A percentile compares a stretch with the other conserved stretches of the same genome.
Evolutionary conservation across 2,329 filamentous ascomycete genomes (phyloP).

Genomic region (Xylariales sp.): DNA sequence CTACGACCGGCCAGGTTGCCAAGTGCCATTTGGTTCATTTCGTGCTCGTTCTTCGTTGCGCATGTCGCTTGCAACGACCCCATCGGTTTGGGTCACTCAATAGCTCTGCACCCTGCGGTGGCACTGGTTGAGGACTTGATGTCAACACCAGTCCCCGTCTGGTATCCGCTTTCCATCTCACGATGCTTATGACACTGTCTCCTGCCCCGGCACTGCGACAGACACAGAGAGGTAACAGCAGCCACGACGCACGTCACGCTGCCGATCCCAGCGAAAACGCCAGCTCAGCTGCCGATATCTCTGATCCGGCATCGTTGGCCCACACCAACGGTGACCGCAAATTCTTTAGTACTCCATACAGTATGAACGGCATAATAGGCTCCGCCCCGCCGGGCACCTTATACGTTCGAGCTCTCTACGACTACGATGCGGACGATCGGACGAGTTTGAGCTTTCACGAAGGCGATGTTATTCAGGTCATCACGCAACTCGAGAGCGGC

Average conservation of each 20-base stretch:
- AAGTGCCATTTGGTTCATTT: too few species aligned
- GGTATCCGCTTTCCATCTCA: constrained; percentile 28
- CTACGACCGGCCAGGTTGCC: too few species aligned
- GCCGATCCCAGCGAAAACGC: constrained; percentile 10
- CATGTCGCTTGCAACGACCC: too few species aligned
- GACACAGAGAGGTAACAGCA: constrained; percentile 33
- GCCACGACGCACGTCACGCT: constrained; percentile 28
- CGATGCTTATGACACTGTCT: constrained; percentile 52
- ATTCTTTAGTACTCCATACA: constrained; percentile 19
- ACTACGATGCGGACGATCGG: constrained; percentile 95
- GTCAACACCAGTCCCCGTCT: constrained; percentile 12
- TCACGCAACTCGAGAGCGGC: constrained; percentile 94
- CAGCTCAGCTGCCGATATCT: constrained; percentile 25
- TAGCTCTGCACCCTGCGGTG: too few species aligned
- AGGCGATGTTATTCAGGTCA: constrained; percentile 96
- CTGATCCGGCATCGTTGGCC: constrained; percentile 26
- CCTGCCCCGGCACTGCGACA: constrained; percentile 40
- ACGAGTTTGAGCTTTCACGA: constrained; percentile 96
- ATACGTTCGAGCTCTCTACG: constrained; percentile 93
- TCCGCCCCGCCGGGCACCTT: constrained; percentile 63
- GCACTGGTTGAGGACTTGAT: constrained; percentile 22
- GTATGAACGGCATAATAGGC: constrained; percentile 59
- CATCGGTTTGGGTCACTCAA: too few species aligned
- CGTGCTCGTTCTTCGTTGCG: too few species aligned
- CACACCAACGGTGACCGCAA: constrained; percentile 26